phyloP scores from a whole-genome alignment of 2,329 filamentous ascomycete genomes.

The Arthrobotrys pseudoclavata region DNA sequence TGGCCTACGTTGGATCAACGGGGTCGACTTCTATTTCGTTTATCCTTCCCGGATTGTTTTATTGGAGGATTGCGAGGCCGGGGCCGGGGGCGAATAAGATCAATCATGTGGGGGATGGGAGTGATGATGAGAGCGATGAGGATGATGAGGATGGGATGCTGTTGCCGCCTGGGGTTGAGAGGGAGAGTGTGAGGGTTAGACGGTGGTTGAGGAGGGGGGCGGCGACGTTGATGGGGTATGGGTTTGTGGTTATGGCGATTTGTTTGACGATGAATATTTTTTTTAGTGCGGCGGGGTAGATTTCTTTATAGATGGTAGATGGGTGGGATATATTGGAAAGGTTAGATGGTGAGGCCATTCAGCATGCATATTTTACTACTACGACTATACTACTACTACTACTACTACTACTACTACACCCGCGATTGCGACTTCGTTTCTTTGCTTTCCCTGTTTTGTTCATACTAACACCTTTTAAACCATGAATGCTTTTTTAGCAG shows the following conservation, averaged over 20 bases:
- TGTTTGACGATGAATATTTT: slow-evolving; percentile 89
- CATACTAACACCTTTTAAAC: slow-evolving; percentile 10
- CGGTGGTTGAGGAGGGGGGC: slow-evolving; percentile 78
- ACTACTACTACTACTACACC: neutral
- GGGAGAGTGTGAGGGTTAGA: slow-evolving; percentile 75
- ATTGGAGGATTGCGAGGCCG: slow-evolving; percentile 96
- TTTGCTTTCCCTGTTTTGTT: neutral
- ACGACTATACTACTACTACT: neutral
- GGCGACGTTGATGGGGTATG: slow-evolving; percentile 84
- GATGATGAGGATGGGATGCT: slow-evolving; percentile 66
- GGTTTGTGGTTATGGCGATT: slow-evolving; percentile 86
- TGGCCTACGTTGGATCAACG: slow-evolving; percentile 95
- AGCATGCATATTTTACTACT: neutral
- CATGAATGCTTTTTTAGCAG: slow-evolving; percentile 35
- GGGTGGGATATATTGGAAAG: slow-evolving; percentile 71
- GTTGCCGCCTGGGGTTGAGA: slow-evolving; percentile 71
- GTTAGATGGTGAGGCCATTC: slow-evolving; percentile 62
- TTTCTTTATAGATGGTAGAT: slow-evolving; percentile 65
- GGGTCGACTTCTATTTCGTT: slow-evolving; percentile 97
- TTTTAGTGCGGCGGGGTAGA: slow-evolving; percentile 68
- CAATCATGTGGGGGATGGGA: slow-evolving; percentile 86
- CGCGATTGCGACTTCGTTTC: neutral
- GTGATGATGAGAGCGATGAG: slow-evolving; percentile 73
- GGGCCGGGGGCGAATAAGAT: slow-evolving; percentile 86
- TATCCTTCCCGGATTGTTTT: slow-evolving; percentile 94